A percentile compares a stretch with the other conserved stretches of the same genome.
Conservation (phyloP, 192 early-diverging fungal genomes). For the Funneliformis mosseae region DNA sequence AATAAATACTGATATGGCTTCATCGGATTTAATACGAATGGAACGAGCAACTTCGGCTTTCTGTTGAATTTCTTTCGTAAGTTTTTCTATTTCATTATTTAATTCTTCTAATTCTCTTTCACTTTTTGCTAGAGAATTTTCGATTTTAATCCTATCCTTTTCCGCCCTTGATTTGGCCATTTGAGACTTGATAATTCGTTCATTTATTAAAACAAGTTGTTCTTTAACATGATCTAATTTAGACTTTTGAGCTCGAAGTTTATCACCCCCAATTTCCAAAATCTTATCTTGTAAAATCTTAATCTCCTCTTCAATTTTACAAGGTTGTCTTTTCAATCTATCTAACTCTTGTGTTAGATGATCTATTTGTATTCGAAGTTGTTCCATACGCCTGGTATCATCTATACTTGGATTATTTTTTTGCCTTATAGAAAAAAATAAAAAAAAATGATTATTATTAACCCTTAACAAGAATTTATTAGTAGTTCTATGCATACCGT, state of each 20-base stretch:
- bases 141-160: constrained; percentile 74
- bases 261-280: constrained; percentile 87
- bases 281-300: constrained; percentile 69
- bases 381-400: constrained; percentile 39
- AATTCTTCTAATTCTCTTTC: constrained; percentile 69
- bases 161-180: constrained; percentile 74
- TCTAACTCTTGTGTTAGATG: constrained; percentile 49
- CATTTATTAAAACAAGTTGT: constrained; percentile 68
- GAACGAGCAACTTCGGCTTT: constrained; percentile 52
- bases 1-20: constrained; percentile 48
- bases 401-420: too few species aligned
- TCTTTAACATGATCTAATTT: constrained; percentile 81
- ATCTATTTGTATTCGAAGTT: constrained; percentile 52
- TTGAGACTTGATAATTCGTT: constrained; percentile 72
- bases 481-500: too few species aligned
- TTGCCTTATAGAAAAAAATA: too few species aligned
- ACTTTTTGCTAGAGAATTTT: constrained; percentile 61
- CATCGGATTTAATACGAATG: constrained; percentile 47
- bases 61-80: constrained; percentile 62
- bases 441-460: too few species aligned
- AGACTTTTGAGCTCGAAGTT: constrained; percentile 82
- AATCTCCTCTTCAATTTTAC: constrained; percentile 77
- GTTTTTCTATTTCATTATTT: constrained; percentile 60
- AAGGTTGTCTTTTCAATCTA: constrained; percentile 57
- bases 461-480: too few species aligned